Conservation (phyloP, 768 basidiomycete species). For the Kwoniella dendrophila region DNA sequence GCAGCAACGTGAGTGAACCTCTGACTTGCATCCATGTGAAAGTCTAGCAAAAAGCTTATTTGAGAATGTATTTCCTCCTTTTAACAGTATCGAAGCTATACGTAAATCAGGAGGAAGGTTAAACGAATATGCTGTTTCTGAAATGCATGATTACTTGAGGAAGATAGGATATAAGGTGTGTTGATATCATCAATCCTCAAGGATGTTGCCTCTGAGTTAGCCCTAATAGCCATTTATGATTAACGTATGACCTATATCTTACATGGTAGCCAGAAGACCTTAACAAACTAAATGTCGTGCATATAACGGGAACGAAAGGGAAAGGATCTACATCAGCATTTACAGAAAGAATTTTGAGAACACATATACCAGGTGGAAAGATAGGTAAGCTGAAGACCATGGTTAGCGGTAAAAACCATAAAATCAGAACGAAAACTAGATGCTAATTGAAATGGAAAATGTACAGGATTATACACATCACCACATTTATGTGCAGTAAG, state of each 20-base stretch:
- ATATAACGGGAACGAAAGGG: conserved; percentile 97
- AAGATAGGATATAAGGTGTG: conserved; percentile 84
- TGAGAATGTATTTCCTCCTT: no score
- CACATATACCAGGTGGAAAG: conserved; percentile 70
- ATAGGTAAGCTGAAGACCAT: conserved; percentile 61
- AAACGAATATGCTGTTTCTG: conserved; percentile 69
- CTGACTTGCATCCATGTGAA: neutral
- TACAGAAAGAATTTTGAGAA: conserved; percentile 78
- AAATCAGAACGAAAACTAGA: no score
- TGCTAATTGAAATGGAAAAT: neutral
- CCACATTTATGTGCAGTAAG: conserved; percentile 95
- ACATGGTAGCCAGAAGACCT: conserved; percentile 70
- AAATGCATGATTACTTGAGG: conserved; percentile 85
- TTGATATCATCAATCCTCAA: neutral
- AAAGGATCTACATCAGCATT: conserved; percentile 98
- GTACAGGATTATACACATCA: conserved; percentile 86
- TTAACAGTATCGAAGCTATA: conserved; percentile 73
- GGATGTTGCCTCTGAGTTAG: neutral
- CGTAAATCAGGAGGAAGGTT: conserved; percentile 71
- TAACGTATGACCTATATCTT: neutral
- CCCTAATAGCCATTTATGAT: neutral
- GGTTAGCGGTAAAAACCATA: no score
- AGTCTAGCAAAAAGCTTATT: neutral
- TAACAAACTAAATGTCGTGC: conserved; percentile 85
- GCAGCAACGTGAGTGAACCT: conserved; percentile 65